These are phyloP conservation scores for Ophiocordyceps camponoti-floridani DNA, from an alignment of 2,329 filamentous ascomycete genomes.

Conservation along the genomic window DNA sequence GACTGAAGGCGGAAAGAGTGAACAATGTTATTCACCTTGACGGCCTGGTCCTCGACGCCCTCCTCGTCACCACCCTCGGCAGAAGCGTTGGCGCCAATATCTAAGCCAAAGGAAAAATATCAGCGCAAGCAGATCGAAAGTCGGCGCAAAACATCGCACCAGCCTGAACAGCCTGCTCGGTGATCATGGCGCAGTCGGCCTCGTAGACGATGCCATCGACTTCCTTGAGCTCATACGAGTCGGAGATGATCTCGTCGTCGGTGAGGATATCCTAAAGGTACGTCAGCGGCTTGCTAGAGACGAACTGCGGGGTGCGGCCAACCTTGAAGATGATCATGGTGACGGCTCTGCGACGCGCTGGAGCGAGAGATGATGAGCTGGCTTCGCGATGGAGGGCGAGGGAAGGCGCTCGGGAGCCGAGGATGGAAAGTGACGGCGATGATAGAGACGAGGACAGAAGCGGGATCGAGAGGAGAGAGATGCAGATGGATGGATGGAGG, in stretches of 20 bases:
- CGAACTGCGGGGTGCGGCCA: conserved; percentile 7
- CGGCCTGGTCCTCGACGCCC: conserved; percentile 46
- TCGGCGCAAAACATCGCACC: conserved; percentile 29
- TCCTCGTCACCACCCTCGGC: conserved; percentile 78
- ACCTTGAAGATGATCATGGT: conserved; percentile 64
- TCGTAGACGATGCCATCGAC: conserved; percentile 71
- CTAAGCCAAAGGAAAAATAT: conserved; percentile 18
- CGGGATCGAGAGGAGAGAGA: not conserved
- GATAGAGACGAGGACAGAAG: not conserved
- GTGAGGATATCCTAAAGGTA: conserved; percentile 60
- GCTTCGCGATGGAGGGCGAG: too few species aligned
- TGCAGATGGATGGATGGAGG: not conserved
- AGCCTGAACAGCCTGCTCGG: conserved; percentile 54
- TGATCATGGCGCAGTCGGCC: conserved; percentile 82
- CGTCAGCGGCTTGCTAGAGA: not conserved
- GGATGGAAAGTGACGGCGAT: not conserved
- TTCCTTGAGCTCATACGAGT: conserved; percentile 74
- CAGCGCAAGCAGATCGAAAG: not conserved
- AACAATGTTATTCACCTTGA: conserved; percentile 84
- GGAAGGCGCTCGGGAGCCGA: too few species aligned
- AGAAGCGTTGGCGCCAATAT: conserved; percentile 91
- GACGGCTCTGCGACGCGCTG: conserved; percentile 15
- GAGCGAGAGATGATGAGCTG: not conserved
- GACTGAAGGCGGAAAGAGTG: conserved; percentile 76
- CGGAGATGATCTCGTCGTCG: conserved; percentile 91